Base-by-base conservation (phyloP, 257 asterid species). In the Solanum microdontum region DNA sequence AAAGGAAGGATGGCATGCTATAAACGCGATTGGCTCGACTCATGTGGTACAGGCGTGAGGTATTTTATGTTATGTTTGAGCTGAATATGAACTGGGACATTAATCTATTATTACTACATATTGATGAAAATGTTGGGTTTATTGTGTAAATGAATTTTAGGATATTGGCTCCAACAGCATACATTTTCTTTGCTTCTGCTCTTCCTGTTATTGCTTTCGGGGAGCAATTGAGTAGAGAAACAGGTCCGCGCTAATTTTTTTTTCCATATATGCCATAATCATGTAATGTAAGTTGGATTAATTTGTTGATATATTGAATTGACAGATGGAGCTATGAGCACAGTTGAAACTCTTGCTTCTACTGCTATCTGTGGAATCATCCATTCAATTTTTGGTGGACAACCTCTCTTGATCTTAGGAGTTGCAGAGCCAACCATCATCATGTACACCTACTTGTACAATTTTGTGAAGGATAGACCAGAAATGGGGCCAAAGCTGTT, bases 401-500 rank as follows among this genome's bases (percentile, higher is more conserved):
- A 96, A 80, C 99, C 99, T 48, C 91, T 96, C n/a, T 86, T 96
- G 93, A 94, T 96, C 84, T 88, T 96, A 87, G 99, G 99, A 87
- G 98, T 96, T 90, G 99, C 99, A 73, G 99, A 96, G 84, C 99
- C 99, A 2, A 96, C 99, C 36, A 94, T 96, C 86, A 96, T 96
- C 64, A 96, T 96, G 99, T 96, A 96, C 82, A 89, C 95, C 48
- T 95, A 95, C 90, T 90, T 96, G 90, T 95, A 94, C 91, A 86
- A 76, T 90, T 95, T 96, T 51, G 91, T 94, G 32, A 89, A 87
- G 89, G 88, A 75, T 66, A 91, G 96, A 73, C 90, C 91, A 26
- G 91, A 85, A 26, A 90, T 96, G 66, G 98, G 99, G 86, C 90
- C 79, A 60, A 92, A 93, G 48, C 89, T 96, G 84, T 95, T 91